Base-by-base conservation (phyloP, 2,329 filamentous ascomycete genomes). In the Phaeosphaeria sp. region DNA sequence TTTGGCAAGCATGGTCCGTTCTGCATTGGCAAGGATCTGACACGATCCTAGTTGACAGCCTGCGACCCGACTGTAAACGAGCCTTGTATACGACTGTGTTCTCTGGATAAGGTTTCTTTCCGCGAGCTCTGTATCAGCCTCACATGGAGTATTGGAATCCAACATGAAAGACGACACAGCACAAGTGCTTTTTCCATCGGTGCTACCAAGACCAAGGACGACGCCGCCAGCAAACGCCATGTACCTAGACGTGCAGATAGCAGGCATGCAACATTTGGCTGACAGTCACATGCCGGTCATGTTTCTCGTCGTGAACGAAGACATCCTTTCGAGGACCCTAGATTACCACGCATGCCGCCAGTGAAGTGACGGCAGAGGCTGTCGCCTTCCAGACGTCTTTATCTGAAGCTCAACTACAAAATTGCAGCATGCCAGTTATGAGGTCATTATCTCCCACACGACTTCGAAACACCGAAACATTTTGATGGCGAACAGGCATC, bases 1-100 rank as follows among this genome's bases (percentile, higher is more conserved):
- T 24, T 48, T 49, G 46, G 46, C 46, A 21, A 47, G 18, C 36
- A 39, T 39, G 36, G 36, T 39, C 44, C 44, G 44, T 30, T 5
- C 44, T 47, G 44, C 46, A 36, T 33, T 18, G 46, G 20, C 46
- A 49, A 49, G 17, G 46, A 33, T 33, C 18, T 13, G 46, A 49
- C 21, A 39, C 27, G 27, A 49, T 39, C 17, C 36, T 39, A 39
- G 36, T 5, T 39, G 15, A 39, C 11, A 17, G 36, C 7, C 15
- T n/a, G 15, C 36, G 36, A 39, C 36, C 36, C 17, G 36, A 39
- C 36, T 17, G 36, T 4, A 39, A n/a, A n/a, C 4, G 36, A 39
- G 36, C 7, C 36, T 39, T 17, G 30, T 36, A 9, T 36, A 15
- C 30, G 30, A 36, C 13, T 36, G 30, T 36, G 13, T 13, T 36